Evolutionary conservation across 805 yeast genomes (phyloP), one percentile per base, ranked within the genome.

Genomic region (Kazachstania bromeliacearum): DNA sequence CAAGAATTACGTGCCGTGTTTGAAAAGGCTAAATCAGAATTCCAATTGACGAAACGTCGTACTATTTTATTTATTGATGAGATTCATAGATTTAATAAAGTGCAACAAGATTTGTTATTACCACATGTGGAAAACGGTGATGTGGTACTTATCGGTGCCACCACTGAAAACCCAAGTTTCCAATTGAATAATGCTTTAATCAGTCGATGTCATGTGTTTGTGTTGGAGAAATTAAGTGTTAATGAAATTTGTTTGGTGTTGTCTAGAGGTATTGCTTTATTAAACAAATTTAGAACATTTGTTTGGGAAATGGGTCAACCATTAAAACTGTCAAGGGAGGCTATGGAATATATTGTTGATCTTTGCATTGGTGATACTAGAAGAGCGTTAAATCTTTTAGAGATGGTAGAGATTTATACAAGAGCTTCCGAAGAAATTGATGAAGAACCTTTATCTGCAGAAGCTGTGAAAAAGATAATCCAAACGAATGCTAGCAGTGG

Each of bases 111-210:
- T 57, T 71, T 78, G 32, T 72, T 94, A 32, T 62, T 92, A 27
- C 92, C 94, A 0, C 77, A 75, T 42, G 79, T 89, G 1, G 99
- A 92, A 55, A 64, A 73, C 20, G 97, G 97, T 2, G 75, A 75
- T 36, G 75, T 88, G 30, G 75, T 77, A 1, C 67, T 92, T 29
- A 76, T 89, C 35, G 98, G 98, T 4, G 96, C 97, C n/a, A 92
- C 98, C 0, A 88, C 97, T 0, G 98, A 92, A 54, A 92, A 92
- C 53, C 96, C 96, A 4, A 76, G 82, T 33, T 79, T 81, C 48
- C 79, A 85, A 48, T 60, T 92, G 28, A 77, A 87, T 41, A 74
- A 80, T 37, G 96, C 97, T 0, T 63, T 92, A 23, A 55, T 85
- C 19, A 84, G 95, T 5, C 63, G 99, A 39, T 84, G 95, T 51